A percentile compares a stretch with the other conserved stretches of the same genome.
These are phyloP conservation scores for Linanthus parryae DNA, from an alignment of 148 eudicot species.

Conservation along the genomic window DNA sequence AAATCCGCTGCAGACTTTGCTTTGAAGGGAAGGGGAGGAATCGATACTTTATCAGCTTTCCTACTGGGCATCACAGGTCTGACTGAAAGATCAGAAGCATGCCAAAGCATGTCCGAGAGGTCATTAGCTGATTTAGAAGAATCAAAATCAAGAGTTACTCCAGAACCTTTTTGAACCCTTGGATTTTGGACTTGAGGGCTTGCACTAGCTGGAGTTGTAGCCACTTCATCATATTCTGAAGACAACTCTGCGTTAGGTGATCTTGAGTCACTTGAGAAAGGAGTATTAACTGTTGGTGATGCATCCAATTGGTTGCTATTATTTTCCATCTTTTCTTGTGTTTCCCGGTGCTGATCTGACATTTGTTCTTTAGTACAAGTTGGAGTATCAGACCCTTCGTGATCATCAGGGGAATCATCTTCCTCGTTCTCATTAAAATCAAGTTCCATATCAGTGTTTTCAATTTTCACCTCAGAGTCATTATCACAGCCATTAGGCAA, in stretches of 20 bases:
- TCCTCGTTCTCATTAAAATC: slow-evolving; percentile 86
- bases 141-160: slow-evolving; percentile 47
- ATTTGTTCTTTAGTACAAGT: slow-evolving; percentile 39
- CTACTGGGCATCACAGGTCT: slow-evolving; percentile 97
- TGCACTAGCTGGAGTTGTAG: slow-evolving; percentile 52
- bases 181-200: slow-evolving; percentile 61
- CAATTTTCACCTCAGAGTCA: slow-evolving; percentile 84
- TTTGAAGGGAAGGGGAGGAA: slow-evolving; percentile 64
- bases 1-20: slow-evolving; percentile 59
- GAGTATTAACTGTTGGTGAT: slow-evolving; percentile 23
- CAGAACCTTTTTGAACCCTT: slow-evolving; percentile 44
- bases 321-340: slow-evolving; percentile 28
- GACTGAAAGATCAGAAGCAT: slow-evolving; percentile 96
- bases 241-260: slow-evolving; percentile 42
- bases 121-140: slow-evolving; percentile 46
- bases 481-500: slow-evolving; percentile 63
- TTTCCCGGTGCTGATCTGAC: slow-evolving; percentile 31
- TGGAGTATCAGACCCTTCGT: slow-evolving; percentile 51
- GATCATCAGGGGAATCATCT: slow-evolving; percentile 75
- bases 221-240: slow-evolving; percentile 39
- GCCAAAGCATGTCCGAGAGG: slow-evolving; percentile 83
- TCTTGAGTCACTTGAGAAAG: slow-evolving; percentile 32
- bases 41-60: slow-evolving; percentile 62
- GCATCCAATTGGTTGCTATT: slow-evolving; percentile 23
- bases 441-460: slow-evolving; percentile 97